Conservation (phyloP, 495 filamentous ascomycete species). For the Aspergillus mulundensis region DNA sequence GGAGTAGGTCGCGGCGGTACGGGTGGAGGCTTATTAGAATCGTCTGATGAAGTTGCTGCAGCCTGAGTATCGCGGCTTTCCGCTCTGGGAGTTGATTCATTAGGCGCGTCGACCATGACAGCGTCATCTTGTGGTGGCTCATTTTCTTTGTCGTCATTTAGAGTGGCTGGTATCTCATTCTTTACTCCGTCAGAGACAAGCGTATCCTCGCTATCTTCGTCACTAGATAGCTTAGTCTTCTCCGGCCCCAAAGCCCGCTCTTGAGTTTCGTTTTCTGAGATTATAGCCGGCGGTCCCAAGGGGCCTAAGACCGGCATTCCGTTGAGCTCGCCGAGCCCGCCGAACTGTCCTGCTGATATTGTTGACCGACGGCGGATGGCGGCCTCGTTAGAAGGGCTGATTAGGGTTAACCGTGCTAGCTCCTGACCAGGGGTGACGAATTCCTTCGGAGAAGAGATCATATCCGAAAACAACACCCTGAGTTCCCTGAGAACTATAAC, state of each 20-base stretch:
- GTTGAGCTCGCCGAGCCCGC: conserved; percentile 46
- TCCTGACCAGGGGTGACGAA: conserved; percentile 67
- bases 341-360: conserved; percentile 35
- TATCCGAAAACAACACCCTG: conserved; percentile 63
- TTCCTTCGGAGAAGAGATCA: conserved; percentile 54
- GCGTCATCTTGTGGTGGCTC: conserved; percentile 24
- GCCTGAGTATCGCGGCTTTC: conserved; percentile 6
- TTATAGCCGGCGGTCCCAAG: conserved; percentile 38
- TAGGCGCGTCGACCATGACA: conserved; percentile 15
- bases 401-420: conserved; percentile 76
- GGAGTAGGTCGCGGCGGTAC: conserved; percentile 44
- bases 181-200: conserved; percentile 40
- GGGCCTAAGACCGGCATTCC: conserved; percentile 52
- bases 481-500: conserved; percentile 65
- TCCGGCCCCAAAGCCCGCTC: conserved; percentile 14
- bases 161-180: conserved; percentile 20
- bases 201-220: conserved; percentile 49
- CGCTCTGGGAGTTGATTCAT: conserved; percentile 10
- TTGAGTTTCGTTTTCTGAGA: conserved; percentile 17
- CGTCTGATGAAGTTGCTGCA: conserved; percentile 5
- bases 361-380: conserved; percentile 55
- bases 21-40: conserved; percentile 36
- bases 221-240: conserved; percentile 22
- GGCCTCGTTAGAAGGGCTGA: conserved; percentile 57
- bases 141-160: conserved; percentile 43